Evolutionary conservation across 768 basidiomycete species (phyloP), one percentile per base, ranked within the genome.

Genomic region (Hypsizygus marmoreus): DNA sequence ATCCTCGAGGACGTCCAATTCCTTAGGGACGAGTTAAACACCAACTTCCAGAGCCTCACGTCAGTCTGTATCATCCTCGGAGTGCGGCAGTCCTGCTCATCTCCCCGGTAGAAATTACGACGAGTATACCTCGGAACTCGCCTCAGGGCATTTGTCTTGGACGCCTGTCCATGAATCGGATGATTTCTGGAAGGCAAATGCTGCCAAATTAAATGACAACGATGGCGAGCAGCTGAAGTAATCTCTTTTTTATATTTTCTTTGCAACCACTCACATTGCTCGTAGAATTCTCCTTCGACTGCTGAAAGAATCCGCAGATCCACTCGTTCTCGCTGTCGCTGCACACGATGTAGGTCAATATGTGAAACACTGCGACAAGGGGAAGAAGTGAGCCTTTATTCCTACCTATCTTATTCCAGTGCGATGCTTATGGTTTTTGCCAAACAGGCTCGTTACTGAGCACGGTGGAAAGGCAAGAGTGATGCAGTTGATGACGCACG

Each of bases 141-240:
- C 82, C 13, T 91, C 89, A 4, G 94, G 95, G 2, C 92, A 93
- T 63, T 70, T 98, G 19, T 88, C 91, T 5, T 98, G 97, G 97
- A 85, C 91, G 4, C 95, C 95, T 10, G 89, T 92, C 8, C 97
- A 99, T 60, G 91, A 94, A 61, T 95, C 91, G 2, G 95, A 97
- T 49, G 84, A 92, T 26, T 99, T 99, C 71, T 99, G 97, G 97
- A 91, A 88, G 60, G 93, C 95, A 71, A 97, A 98, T 60, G 94
- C 89, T 4, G 69, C 73, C 6, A 91, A 82, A 61, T 68, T 98
- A 32, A 91, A 93, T 53, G 94, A 97, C 50, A 82, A 80, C 43
- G 87, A 92, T 59, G 77, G 85, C 53, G 82, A 86, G 57, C 87
- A 91, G 48, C 75, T 98, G 47, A 94, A 88, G 95, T 94, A 37